A percentile compares a stretch with the other conserved stretches of the same genome.
Evolutionary conservation across 139 green algal species (phyloP).

Genomic region (Monoraphidium neglectum): DNA sequence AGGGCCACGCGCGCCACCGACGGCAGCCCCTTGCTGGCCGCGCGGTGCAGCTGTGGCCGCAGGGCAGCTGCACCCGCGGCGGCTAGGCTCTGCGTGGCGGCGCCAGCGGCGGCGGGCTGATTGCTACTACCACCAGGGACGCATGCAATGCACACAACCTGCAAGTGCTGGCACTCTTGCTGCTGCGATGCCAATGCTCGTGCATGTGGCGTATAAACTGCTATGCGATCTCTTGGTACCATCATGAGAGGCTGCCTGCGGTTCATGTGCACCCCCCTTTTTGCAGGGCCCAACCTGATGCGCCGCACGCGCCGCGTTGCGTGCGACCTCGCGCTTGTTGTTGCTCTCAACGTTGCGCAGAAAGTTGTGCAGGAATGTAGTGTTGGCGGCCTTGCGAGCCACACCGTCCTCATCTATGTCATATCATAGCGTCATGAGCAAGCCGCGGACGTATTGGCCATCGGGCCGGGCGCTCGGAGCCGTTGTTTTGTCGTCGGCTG

Average conservation of each 20-base stretch:
- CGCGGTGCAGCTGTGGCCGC: conserved; percentile 20
- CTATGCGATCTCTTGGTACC: no score
- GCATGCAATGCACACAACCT: neutral
- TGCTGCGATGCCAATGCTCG: no score
- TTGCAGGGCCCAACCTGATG: conserved; percentile 23
- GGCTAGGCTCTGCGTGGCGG: conserved; percentile 25
- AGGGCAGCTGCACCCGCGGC: conserved; percentile 31
- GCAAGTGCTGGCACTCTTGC: neutral
- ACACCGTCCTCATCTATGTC: neutral
- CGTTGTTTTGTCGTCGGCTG: no score
- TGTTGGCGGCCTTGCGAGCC: conserved; percentile 5
- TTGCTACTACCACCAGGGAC: no score
- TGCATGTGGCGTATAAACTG: no score
- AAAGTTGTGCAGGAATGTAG: conserved; percentile 13
- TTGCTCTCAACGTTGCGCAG: conserved; percentile 12
- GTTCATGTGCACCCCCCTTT: no score
- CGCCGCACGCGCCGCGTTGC: conserved; percentile 22
- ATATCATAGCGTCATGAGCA: no score
- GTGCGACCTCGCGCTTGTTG: conserved; percentile 21
- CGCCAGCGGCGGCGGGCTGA: neutral
- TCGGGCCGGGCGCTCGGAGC: no score
- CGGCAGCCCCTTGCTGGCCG: conserved; percentile 13
- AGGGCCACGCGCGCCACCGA: conserved; percentile 15
- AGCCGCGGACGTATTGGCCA: no score
- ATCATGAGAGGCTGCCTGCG: no score